These are phyloP conservation scores for Boletus smithii DNA, from an alignment of 1,284 basidiomycete genomes.

Conservation along the genomic window DNA sequence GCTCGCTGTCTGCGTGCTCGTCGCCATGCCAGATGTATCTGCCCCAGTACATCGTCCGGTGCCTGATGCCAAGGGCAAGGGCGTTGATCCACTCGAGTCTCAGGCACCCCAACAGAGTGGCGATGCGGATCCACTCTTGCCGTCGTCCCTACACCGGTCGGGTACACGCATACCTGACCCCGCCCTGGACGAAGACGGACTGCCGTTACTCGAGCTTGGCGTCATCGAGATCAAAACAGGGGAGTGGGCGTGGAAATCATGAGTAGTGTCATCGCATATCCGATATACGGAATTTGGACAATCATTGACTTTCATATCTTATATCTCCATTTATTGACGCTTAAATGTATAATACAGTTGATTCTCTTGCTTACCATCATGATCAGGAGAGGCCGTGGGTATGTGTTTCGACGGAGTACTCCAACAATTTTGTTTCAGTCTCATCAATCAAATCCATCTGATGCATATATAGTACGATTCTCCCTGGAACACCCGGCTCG, in stretches of 20 bases:
- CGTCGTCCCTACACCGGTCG: background rate
- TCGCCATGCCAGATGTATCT: slow-evolving; percentile 54
- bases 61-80: slow-evolving; percentile 20
- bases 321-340: slow-evolving; percentile 5
- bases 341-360: background rate
- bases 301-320: background rate
- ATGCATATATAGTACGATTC: no score
- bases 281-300: background rate
- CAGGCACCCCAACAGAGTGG: slow-evolving; percentile 3
- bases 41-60: background rate
- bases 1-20: slow-evolving; percentile 50
- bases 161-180: background rate
- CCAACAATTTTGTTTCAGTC: no score
- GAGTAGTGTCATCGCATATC: background rate
- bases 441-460: no score
- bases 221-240: slow-evolving; percentile 12
- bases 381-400: background rate
- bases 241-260: slow-evolving; percentile 6
- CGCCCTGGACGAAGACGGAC: background rate
- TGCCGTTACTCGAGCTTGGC: slow-evolving; percentile 24
- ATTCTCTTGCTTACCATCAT: background rate
- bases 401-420: no score
- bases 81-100: slow-evolving; percentile 10
- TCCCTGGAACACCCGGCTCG: no score
- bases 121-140: slow-evolving; percentile 2